Conservation (phyloP, 192 early-diverging fungal species). For the Umbelopsis sp. region DNA sequence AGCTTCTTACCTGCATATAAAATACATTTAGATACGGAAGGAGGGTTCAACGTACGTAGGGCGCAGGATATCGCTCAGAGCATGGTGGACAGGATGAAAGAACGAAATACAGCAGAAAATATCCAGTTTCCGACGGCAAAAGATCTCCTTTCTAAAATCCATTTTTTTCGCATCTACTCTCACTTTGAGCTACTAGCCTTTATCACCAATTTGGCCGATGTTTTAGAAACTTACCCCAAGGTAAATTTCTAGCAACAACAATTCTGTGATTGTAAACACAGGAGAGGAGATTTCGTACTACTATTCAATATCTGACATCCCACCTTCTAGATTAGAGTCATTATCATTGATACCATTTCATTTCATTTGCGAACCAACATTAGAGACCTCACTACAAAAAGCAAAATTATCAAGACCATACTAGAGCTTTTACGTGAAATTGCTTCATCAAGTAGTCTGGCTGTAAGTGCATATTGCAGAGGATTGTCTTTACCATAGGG, state of each 20-base stretch:
- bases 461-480: neutral
- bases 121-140: neutral
- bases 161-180: neutral
- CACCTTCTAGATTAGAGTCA: neutral
- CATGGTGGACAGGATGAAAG: neutral
- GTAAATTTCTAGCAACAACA: neutral
- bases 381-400: neutral
- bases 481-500: neutral
- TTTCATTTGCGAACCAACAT: conserved; percentile 11
- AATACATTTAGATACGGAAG: neutral
- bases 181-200: conserved; percentile 3
- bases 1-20: neutral
- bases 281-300: too few species aligned
- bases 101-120: neutral
- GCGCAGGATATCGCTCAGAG: neutral
- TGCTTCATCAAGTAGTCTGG: neutral
- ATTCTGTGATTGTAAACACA: neutral
- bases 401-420: conserved; percentile 14
- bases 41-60: neutral
- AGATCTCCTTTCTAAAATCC: neutral
- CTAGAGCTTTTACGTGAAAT: neutral
- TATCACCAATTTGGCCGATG: neutral
- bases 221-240: conserved; percentile 7
- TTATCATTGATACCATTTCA: conserved; percentile 6
- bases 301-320: neutral